Conservation (phyloP, 2,329 filamentous ascomycete species). For the Tolypocladium paradoxum region DNA sequence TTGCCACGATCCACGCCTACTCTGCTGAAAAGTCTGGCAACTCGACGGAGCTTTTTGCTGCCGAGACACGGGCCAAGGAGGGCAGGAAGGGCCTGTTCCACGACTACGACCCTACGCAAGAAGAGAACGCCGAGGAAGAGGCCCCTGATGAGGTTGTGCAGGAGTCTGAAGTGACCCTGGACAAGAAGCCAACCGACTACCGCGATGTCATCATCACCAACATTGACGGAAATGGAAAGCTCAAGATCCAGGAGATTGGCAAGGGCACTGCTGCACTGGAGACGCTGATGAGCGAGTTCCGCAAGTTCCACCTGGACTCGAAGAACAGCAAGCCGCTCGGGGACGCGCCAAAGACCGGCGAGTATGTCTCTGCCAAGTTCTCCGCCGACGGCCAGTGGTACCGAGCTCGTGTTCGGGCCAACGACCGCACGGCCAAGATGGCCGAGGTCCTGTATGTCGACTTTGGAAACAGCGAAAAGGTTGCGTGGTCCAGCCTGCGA, state of each 20-base stretch:
- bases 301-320: constrained; percentile 77
- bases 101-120: constrained; percentile 85
- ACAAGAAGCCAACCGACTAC: constrained; percentile 71
- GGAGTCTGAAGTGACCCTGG: constrained; percentile 39
- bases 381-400: constrained; percentile 89
- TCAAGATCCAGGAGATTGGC: constrained; percentile 89
- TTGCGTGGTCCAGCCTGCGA: constrained; percentile 76
- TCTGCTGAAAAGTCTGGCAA: constrained; percentile 94
- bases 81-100: constrained; percentile 82
- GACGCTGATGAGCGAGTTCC: constrained; percentile 82
- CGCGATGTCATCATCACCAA: constrained; percentile 89
- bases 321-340: constrained; percentile 65
- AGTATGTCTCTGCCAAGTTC: constrained; percentile 86
- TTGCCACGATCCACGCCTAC: constrained; percentile 86
- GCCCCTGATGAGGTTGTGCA: constrained; percentile 40
- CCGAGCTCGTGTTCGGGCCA: constrained; percentile 78
- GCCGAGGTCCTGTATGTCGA: constrained; percentile 91
- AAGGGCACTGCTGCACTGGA: constrained; percentile 76
- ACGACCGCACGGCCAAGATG: constrained; percentile 81
- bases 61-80: constrained; percentile 84
- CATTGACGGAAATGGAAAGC: constrained; percentile 67
- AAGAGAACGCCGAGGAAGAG: constrained; percentile 46
- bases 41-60: constrained; percentile 73
- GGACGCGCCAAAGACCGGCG: constrained; percentile 77
- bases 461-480: constrained; percentile 87